phyloP scores from a whole-genome alignment of 768 basidiomycete genomes.

The Hericium rajendrae region DNA sequence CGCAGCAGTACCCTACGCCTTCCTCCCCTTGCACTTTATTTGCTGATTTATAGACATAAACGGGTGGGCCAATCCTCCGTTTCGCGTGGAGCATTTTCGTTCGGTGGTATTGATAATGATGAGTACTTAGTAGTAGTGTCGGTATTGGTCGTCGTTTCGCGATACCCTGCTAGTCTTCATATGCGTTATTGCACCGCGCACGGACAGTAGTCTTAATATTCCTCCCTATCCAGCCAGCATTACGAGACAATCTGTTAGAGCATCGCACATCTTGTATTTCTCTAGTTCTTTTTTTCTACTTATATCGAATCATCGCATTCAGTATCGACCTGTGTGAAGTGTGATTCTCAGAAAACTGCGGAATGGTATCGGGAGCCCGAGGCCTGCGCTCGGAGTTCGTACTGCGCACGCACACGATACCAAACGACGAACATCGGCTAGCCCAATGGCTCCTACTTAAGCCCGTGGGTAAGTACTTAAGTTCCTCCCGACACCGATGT shows the following conservation, averaged over 20 bases:
- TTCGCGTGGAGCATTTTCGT: background rate
- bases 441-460: too few relatives aligned
- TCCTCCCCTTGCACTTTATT: constrained; percentile 14
- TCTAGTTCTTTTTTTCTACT: constrained; percentile 9
- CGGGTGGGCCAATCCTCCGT: constrained; percentile 11
- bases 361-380: too few relatives aligned
- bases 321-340: background rate
- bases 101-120: constrained; percentile 15
- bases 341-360: too few relatives aligned
- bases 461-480: too few relatives aligned
- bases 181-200: constrained; percentile 34
- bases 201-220: constrained; percentile 27
- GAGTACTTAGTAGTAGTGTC: constrained; percentile 22
- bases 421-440: too few relatives aligned
- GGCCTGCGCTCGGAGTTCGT: too few relatives aligned
- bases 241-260: constrained; percentile 65
- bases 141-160: constrained; percentile 43
- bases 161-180: constrained; percentile 31
- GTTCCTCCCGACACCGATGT: too few relatives aligned
- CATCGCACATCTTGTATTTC: constrained; percentile 42
- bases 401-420: too few relatives aligned
- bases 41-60: constrained; percentile 19
- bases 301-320: constrained; percentile 6
- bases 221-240: constrained; percentile 29
- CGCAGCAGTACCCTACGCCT: constrained; percentile 18